Base-by-base conservation (phyloP, 176 grass and related monocot genomes). In the Pharus latifolius region DNA sequence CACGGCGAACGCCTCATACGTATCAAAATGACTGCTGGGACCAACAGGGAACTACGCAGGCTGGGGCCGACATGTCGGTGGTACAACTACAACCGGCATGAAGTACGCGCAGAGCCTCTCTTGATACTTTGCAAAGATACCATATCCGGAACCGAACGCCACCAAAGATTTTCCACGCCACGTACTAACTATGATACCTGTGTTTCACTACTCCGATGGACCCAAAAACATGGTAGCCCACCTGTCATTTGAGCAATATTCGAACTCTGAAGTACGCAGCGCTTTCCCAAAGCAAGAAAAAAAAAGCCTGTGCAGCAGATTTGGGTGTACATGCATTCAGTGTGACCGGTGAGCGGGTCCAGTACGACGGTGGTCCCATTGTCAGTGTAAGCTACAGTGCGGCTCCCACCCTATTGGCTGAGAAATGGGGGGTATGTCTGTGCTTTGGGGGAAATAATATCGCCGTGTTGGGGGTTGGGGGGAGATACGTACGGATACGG, bases 341-440 rank as follows among this genome's bases (percentile, higher is more conserved):
- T 14, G 50, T 14, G 42, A 20, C 30, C 13, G 32, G 38, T 27
- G 3, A 37, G 12, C 14, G 43, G 42, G 28, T 3, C 49, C 57
- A 29, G 51, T 67, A 62, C 75, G 27, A 7, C 0, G 0, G 47
- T 51, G 76, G 82, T 80, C 69, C 76, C 72, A 62, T 17, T 10
- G 76, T 61, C 76, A 69, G 82, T 47, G 70, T 80, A 53, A 35
- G 69, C 29, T 61, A 76, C 48, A 26, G 38, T 1, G 8, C 35
- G 54, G 12, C 7, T 52, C 54, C 10, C 10, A 37, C 3, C 16
- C 54, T 18, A 80, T 75, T 76, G 83, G 77, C 77, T 70, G 71
- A 70, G 76, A 2, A 80, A 57, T 28, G 83, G 83, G 77, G 77
- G 57, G 77, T 80, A 86, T 86, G 83, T 86, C 71, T 29, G 32